phyloP scores from a whole-genome alignment of 768 basidiomycete species.

The Rhodocollybia butyracea region DNA sequence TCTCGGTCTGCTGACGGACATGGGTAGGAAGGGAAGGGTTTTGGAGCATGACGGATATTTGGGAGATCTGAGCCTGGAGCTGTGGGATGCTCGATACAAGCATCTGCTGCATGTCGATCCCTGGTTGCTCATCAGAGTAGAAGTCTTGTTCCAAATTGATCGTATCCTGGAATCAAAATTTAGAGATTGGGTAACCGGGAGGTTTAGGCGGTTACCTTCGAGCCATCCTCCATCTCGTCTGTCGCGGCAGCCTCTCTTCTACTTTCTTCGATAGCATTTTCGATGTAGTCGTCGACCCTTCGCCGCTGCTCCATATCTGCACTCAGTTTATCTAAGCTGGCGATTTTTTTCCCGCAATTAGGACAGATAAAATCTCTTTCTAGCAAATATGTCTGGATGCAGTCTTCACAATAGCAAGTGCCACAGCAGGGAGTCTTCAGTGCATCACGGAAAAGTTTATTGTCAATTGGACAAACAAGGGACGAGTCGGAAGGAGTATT shows the following conservation, averaged over 20 bases:
- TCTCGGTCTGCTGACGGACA: constrained; percentile 76
- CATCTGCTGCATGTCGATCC: constrained; percentile 63
- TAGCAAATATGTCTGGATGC: constrained; percentile 89
- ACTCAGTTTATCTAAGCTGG: constrained; percentile 83
- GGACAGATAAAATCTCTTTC: constrained; percentile 96
- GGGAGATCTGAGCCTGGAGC: constrained; percentile 81
- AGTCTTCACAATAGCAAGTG: constrained; percentile 92
- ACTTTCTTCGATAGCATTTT: constrained; percentile 75
- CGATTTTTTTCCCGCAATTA: constrained; percentile 82
- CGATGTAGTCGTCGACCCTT: constrained; percentile 79
- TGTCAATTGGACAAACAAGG: constrained; percentile 88
- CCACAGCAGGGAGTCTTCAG: constrained; percentile 95
- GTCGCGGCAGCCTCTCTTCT: constrained; percentile 49
- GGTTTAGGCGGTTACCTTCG: background rate
- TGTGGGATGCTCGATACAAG: constrained; percentile 76
- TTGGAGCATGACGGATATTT: constrained; percentile 73
- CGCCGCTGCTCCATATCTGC: constrained; percentile 77
- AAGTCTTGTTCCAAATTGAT: constrained; percentile 53
- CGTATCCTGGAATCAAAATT: background rate
- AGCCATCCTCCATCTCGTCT: constrained; percentile 31
- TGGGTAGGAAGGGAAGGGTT: constrained; percentile 69
- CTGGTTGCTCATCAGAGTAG: constrained; percentile 71
- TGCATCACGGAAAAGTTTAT: constrained; percentile 89
- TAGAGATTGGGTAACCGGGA: background rate
- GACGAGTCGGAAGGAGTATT: constrained; percentile 67